These are phyloP conservation scores for Leccinum sublutescens DNA, from an alignment of 768 basidiomycete genomes.

Conservation along the genomic window DNA sequence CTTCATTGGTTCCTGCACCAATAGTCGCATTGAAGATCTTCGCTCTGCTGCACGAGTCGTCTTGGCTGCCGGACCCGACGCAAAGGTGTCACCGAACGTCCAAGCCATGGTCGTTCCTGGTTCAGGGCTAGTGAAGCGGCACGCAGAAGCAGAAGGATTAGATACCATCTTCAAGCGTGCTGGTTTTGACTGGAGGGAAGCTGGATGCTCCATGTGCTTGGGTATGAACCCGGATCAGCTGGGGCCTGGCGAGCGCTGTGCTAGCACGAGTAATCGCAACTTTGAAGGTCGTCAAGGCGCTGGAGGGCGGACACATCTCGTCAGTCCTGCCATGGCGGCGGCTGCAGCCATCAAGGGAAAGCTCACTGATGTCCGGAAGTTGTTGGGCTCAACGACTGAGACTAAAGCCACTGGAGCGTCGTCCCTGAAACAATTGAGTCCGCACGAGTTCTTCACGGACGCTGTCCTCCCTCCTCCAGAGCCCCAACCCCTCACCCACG, in stretches of 20 bases:
- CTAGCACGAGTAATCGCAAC: conserved; percentile 91
- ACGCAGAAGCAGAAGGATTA: conserved; percentile 87
- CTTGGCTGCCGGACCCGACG: conserved; percentile 67
- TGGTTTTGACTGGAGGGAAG: conserved; percentile 94
- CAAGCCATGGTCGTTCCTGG: conserved; percentile 92
- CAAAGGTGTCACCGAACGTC: conserved; percentile 71
- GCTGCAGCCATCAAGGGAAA: conserved; percentile 86
- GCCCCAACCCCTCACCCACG: conserved; percentile 38
- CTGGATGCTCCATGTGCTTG: conserved; percentile 94
- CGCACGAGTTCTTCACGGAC: conserved; percentile 76
- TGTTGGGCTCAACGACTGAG: conserved; percentile 50
- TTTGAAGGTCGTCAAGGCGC: conserved; percentile 89
- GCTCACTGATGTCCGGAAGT: conserved; percentile 80
- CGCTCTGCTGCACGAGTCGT: conserved; percentile 79
- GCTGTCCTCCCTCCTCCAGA: conserved; percentile 56
- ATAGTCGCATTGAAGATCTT: conserved; percentile 90
- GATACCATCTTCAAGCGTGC: conserved; percentile 85
- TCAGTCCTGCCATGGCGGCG: conserved; percentile 91
- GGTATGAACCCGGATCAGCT: conserved; percentile 96
- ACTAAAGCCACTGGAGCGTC: conserved; percentile 40
- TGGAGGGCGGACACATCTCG: conserved; percentile 84
- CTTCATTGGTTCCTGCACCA: conserved; percentile 94
- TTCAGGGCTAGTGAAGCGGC: conserved; percentile 86
- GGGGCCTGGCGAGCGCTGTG: conserved; percentile 78
- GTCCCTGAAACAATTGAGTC: conserved; percentile 68